These are phyloP conservation scores for Tephrocybe rancida DNA, from an alignment of 768 basidiomycete genomes.

Conservation along the genomic window DNA sequence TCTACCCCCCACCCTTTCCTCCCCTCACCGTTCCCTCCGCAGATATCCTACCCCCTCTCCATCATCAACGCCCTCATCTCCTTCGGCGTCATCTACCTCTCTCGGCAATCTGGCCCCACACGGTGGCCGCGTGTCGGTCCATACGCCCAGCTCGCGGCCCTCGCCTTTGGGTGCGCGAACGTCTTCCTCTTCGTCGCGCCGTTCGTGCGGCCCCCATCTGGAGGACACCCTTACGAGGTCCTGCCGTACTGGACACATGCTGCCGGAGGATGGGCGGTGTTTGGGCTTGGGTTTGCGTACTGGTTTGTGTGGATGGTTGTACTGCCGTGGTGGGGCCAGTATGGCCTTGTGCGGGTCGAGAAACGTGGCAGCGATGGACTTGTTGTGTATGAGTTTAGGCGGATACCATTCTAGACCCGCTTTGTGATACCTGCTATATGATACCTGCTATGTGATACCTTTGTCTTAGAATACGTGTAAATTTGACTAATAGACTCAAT, in stretches of 20 bases:
- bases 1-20: neutral
- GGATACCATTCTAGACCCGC: conserved; percentile 7
- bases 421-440: too few relatives aligned
- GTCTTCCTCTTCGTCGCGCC: conserved; percentile 52
- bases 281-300: conserved; percentile 30
- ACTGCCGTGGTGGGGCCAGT: conserved; percentile 10
- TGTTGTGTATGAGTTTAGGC: conserved; percentile 5
- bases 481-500: too few relatives aligned
- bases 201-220: conserved; percentile 46
- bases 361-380: conserved; percentile 9
- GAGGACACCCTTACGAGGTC: conserved; percentile 40
- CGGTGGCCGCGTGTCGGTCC: conserved; percentile 16
- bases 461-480: neutral
- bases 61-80: conserved; percentile 50
- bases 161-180: conserved; percentile 53
- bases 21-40: neutral
- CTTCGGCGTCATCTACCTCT: conserved; percentile 44
- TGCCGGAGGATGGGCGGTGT: conserved; percentile 28
- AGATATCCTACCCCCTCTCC: conserved; percentile 42
- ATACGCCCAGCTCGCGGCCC: conserved; percentile 18
- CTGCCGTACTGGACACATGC: conserved; percentile 53
- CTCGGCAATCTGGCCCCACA: conserved; percentile 1
- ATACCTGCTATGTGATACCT: too few relatives aligned
- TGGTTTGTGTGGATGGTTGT: conserved; percentile 22
- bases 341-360: conserved; percentile 12